Evolutionary conservation across 108 stramenopile genomes (phyloP), one percentile per base, ranked within the genome.

Genomic region (Fragilaria crotonensis): DNA sequence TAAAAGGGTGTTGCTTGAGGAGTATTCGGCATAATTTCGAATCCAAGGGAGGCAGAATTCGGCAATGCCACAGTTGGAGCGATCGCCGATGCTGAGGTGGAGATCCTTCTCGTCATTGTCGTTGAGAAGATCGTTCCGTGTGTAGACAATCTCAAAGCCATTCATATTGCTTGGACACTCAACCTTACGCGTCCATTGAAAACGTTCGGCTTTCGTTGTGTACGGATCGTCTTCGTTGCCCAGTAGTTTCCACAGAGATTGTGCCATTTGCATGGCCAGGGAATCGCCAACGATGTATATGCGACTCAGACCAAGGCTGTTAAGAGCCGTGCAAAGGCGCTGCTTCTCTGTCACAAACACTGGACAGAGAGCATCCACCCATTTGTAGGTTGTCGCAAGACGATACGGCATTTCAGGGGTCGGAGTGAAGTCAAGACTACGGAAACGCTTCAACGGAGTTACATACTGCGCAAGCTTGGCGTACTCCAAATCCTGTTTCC

Each of bases 281-380:
- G 59, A 60, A 9, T 60, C 59, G 2, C 59, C 50, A 19, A 60
- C 59, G 48, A 60, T 51, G 27, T 29, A 28, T 17, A 60, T 48
- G 17, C 47, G 4, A 48, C 21, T 60, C 47, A 60, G 21, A 31
- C 25, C 59, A 1, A 60, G 20, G 11, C 27, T 3, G 19, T 51
- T 47, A 20, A 60, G 20, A 1, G 50, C 27, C 27, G 22, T 2
- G 9, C 59, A 60, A n/a, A 60, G 20, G 1, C 26, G 14, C 29
- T 48, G 26, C 20, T 19, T n/a, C n/a, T 26, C 14, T 11, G 48
- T 27, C 3, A 60, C 45, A 30, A 48, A 25, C 2, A 60, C 59
- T 18, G 59, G 59, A 60, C 59, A 60, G 1, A 28, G 2, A 22
- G 28, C 18, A 33, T 56, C 54, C 19, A 56, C 33, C 54, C 54